Evolutionary conservation across 2,329 filamentous ascomycete species (phyloP).

Genomic region (Cercospora zeae-maydis): DNA sequence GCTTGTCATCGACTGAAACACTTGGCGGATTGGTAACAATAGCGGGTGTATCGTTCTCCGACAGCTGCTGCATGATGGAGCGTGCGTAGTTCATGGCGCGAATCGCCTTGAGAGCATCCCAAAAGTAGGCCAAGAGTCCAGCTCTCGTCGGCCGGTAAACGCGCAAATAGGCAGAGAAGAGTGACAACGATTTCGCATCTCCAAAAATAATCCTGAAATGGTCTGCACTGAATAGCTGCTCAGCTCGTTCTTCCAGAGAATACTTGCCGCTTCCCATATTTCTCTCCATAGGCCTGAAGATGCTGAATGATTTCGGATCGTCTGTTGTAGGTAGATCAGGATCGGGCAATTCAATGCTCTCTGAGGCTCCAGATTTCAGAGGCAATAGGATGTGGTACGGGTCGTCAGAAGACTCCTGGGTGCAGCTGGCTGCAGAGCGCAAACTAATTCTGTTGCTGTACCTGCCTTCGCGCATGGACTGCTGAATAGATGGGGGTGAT

Average conservation of each 20-base stretch:
- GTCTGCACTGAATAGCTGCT: constrained; percentile 16
- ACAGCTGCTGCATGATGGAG: constrained; percentile 58
- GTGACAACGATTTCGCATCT: constrained; percentile 12
- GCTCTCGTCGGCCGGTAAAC: constrained; percentile 16
- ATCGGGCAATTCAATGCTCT: constrained; percentile 10
- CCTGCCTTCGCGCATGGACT: neutral
- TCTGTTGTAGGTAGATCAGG: constrained; percentile 11
- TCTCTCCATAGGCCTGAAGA: constrained; percentile 13
- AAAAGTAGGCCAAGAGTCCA: constrained; percentile 15
- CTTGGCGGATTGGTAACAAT: constrained; percentile 7
- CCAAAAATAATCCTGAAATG: constrained; percentile 18
- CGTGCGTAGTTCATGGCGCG: constrained; percentile 69
- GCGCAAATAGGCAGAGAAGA: constrained; percentile 13
- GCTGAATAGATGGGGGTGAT: neutral
- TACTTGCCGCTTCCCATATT: constrained; percentile 23
- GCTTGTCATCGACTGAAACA: constrained; percentile 46
- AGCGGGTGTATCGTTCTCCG: constrained; percentile 43
- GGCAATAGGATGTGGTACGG: constrained; percentile 11
- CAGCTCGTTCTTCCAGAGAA: constrained; percentile 16
- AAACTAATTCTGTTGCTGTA: neutral
- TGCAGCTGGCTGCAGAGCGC: neutral
- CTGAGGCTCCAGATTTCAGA: constrained; percentile 10
- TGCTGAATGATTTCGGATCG: constrained; percentile 18
- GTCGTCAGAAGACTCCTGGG: neutral
- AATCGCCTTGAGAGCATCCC: constrained; percentile 54